Percentiles rank a stretch among this genome's conserved stretches.
Evolutionary conservation across 805 yeast species (phyloP).

Genomic region (Yarrowia osloensis): DNA sequence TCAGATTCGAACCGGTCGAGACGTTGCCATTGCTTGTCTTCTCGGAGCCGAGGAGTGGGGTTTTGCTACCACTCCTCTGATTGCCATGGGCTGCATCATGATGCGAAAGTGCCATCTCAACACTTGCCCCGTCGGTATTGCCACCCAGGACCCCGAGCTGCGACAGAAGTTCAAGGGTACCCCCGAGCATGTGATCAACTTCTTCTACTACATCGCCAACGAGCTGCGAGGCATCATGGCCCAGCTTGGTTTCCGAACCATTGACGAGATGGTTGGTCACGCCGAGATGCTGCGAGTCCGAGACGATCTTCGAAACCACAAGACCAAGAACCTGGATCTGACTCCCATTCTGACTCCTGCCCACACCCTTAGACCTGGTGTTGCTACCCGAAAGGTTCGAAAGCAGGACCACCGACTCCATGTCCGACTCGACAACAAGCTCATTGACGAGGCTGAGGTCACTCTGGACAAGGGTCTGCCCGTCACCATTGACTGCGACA

Average conservation of each 20-base stretch:
- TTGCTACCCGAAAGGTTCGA: conserved; percentile 86
- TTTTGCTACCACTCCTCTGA: conserved; percentile 94
- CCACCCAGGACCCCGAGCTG: conserved; percentile 94
- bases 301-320: conserved; percentile 81
- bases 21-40: conserved; percentile 92
- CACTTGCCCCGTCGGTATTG: conserved; percentile 98
- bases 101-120: conserved; percentile 92
- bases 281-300: conserved; percentile 87
- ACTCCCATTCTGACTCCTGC: conserved; percentile 96
- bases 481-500: conserved; percentile 88
- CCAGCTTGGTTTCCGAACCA: conserved; percentile 87
- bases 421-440: conserved; percentile 90
- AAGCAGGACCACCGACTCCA: conserved; percentile 94
- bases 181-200: conserved; percentile 97
- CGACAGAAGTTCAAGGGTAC: conserved; percentile 93
- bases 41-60: conserved; percentile 99
- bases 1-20: conserved; percentile 95
- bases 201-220: conserved; percentile 91
- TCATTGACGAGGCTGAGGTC: conserved; percentile 92
- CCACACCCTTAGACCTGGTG: conserved; percentile 94
- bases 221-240: conserved; percentile 95
- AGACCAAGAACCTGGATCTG: conserved; percentile 87
- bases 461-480: conserved; percentile 97
- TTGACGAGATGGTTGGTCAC: conserved; percentile 97
- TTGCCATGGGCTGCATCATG: conserved; percentile 97